Conservation (phyloP, 257 asterid species). For the Salvia miltiorrhiza region DNA sequence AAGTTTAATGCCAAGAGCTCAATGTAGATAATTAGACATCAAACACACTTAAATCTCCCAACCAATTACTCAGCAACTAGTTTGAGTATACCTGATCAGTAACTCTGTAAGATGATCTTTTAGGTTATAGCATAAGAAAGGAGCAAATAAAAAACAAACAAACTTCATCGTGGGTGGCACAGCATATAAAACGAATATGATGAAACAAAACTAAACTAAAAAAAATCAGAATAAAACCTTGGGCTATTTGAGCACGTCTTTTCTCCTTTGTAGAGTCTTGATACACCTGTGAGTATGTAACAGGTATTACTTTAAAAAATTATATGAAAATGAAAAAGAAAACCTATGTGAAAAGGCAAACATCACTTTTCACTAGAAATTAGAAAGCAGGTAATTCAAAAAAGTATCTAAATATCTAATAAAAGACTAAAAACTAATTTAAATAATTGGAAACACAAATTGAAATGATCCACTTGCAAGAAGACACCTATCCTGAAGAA, state of each 20-base stretch:
- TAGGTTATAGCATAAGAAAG: background rate
- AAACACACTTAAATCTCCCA: background rate
- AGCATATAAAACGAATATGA: conserved; percentile 9
- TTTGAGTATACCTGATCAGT: background rate
- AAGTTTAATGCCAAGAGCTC: background rate
- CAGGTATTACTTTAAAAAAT: conserved; percentile 6
- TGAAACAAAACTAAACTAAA: background rate
- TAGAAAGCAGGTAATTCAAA: background rate
- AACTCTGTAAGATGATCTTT: background rate
- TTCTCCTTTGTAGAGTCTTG: conserved; percentile 88
- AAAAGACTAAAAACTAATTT: background rate
- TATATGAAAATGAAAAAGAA: background rate
- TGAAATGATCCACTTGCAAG: background rate
- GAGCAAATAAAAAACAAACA: background rate
- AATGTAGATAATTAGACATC: background rate
- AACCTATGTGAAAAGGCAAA: background rate
- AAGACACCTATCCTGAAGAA: background rate
- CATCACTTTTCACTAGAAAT: background rate
- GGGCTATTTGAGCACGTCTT: conserved; percentile 83
- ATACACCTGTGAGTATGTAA: conserved; percentile 51
- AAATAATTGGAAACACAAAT: background rate
- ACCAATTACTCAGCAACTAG: background rate
- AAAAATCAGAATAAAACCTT: conserved; percentile 44
- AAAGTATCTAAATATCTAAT: background rate
- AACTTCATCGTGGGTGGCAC: background rate